Base-by-base conservation (phyloP, 345 rosid species). In the Raphanus raphanistrum region DNA sequence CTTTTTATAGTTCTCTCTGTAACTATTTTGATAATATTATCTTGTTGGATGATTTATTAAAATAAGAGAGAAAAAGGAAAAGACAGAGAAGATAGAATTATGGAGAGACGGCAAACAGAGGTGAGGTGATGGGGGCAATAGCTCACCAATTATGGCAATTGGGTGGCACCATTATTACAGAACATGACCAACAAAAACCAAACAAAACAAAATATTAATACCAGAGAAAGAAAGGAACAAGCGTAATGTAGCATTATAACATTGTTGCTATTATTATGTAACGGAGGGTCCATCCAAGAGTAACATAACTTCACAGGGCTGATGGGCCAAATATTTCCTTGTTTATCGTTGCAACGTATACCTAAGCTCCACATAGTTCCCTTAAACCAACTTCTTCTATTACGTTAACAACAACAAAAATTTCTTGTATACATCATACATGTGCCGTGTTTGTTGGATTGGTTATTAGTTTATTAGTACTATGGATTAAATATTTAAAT, bases 251-350 rank as follows among this genome's bases (percentile, higher is more conserved):
- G 55, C 55, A 48, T 48, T 15, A 12, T 15, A 43, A 13, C 28
- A 41, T 17, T 55, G 52, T 77, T 57, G 72, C 68, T 41, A 38
- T 9, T 38, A 71, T 21, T 21, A 43, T 43, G 67, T 65, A 65
- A 57, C 1, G 2, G 71, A 77, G 75, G 76, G 81, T 65, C 76
- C 76, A 77, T 78, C 62, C 41, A 10, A 57, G 70, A 10, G 35
- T 71, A 45, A 72, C 67, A 72, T 71, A 76, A 72, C 68, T 78
- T 72, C 77, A 78, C 76, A 78, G 72, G 81, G 68, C 73, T 27
- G 54, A 72, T 66, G 81, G 68, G 68, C 43, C 59, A 57, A 78
- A 60, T 13, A 12, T 54, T 55, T 29, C 26, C 38, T n/a, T 21
- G 50, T 38, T 36, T 41, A 77, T 29, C 27, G 65, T 70, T 38